A percentile compares a stretch with the other conserved stretches of the same genome.
These are phyloP conservation scores for Schizonepeta tenuifolia DNA, from an alignment of 257 asterid genomes.

Conservation along the genomic window DNA sequence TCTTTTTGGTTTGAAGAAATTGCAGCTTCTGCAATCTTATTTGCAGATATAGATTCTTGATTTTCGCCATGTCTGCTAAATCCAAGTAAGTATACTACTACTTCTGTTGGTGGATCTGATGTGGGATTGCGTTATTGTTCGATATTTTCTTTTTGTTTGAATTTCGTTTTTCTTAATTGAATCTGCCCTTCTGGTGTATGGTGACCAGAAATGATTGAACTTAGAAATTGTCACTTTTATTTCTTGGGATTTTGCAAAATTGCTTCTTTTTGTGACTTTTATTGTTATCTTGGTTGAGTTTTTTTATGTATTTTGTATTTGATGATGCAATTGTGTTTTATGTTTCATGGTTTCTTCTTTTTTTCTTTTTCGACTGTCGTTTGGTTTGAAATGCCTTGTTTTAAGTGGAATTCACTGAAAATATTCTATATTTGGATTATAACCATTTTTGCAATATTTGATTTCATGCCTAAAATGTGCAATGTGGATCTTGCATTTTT, in stretches of 20 bases:
- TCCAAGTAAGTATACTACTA: conserved; percentile 56
- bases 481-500: conserved; percentile 36
- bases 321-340: neutral
- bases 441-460: conserved; percentile 11
- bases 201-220: conserved; percentile 1
- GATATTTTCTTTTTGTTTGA: conserved; percentile 7
- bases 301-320: conserved; percentile 11
- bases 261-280: conserved; percentile 5
- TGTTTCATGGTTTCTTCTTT: neutral
- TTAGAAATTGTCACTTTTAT: conserved; percentile 15
- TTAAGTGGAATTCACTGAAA: neutral
- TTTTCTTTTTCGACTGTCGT: conserved; percentile 5
- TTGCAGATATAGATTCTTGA: conserved; percentile 8
- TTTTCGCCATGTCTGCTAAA: conserved; percentile 60
- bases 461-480: conserved; percentile 23
- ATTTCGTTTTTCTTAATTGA: conserved; percentile 5
- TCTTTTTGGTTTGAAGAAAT: neutral
- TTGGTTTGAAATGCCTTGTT: neutral
- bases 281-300: neutral
- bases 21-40: conserved; percentile 17
- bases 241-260: conserved; percentile 7
- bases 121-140: conserved; percentile 35
- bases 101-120: conserved; percentile 38
- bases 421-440: conserved; percentile 20
- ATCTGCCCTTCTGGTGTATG: conserved; percentile 13